Evolutionary conservation across 1,284 basidiomycete genomes (phyloP), one percentile per base, ranked within the genome.

Genomic region (Rhizoctonia solani): DNA sequence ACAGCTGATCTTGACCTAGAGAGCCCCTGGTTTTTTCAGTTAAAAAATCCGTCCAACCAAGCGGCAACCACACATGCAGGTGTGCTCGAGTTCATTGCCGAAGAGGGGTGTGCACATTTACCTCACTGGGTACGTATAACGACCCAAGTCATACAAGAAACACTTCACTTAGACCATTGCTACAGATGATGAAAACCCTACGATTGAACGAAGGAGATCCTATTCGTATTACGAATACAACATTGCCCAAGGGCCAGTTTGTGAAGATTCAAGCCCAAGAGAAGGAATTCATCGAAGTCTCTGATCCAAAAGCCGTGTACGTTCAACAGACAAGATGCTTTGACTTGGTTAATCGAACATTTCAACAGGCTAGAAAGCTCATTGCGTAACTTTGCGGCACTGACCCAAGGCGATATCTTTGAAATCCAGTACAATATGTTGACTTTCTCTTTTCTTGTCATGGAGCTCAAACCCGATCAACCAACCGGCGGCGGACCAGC

Each of bases 31-130:
- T 93, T 92, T 79, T 99, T 99, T 78, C 89, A 97, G 73, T 83
- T 99, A 53, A 89, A 92, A 61, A 98, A 97, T 78, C 93, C 95
- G 0, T 78, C 85, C 50, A 94, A 95, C 75, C 82, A 90, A 13
- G 89, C 90, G 13, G 91, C 89, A 23, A 88, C 91, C 19, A 99
- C 97, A 0, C 94, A 99, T 76, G 91, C 91, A 0, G 97, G 97
- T 82, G 97, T 99, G 16, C 85, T 99, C 49, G 97, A 99, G 76
- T 99, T 99, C 78, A 98, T 98, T 71, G 96, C 97, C 0, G 92
- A 98, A 68, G 95, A 98, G 76, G 97, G 97, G 14, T 85, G 91
- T 21, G 95, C 97, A 1, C 92, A 99, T 79, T 81, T 99, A 13
- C 97, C 97, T 0, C 92, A 94, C 71, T 99, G 97, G 97, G 83